These are phyloP conservation scores for Malassezia yamatoensis DNA, from an alignment of 1,284 basidiomycete species.

Conservation along the genomic window DNA sequence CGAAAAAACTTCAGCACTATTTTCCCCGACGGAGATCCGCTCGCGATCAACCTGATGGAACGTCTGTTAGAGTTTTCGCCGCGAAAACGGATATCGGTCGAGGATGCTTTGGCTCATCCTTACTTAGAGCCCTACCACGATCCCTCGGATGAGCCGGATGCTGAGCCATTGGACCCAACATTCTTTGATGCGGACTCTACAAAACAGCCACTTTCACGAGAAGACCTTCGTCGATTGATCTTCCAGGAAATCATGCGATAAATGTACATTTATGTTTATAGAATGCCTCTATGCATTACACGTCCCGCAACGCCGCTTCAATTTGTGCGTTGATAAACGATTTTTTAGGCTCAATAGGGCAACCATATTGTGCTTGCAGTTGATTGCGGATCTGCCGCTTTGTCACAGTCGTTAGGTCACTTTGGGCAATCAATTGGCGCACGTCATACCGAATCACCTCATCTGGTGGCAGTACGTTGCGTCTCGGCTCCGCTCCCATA, in stretches of 20 bases:
- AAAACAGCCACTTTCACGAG: constrained; percentile 51
- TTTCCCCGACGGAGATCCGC: constrained; percentile 62
- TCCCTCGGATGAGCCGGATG: constrained; percentile 44
- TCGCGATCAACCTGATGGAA: constrained; percentile 68
- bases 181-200: constrained; percentile 46
- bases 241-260: constrained; percentile 33
- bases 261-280: background rate
- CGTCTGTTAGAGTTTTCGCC: constrained; percentile 63
- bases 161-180: constrained; percentile 38
- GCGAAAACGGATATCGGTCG: constrained; percentile 43
- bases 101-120: constrained; percentile 43
- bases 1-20: constrained; percentile 65
- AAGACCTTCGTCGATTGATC: constrained; percentile 39
- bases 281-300: background rate
- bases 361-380: constrained; percentile 31
- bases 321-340: constrained; percentile 39
- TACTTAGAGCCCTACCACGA: constrained; percentile 47
- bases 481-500: background rate
- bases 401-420: constrained; percentile 37
- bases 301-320: constrained; percentile 22
- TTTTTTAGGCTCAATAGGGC: constrained; percentile 34
- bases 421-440: constrained; percentile 30
- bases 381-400: constrained; percentile 37
- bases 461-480: constrained; percentile 27
- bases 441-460: constrained; percentile 34